Evolutionary conservation across 441 rosid genomes (phyloP).

Genomic region (Omphalea diandra): DNA sequence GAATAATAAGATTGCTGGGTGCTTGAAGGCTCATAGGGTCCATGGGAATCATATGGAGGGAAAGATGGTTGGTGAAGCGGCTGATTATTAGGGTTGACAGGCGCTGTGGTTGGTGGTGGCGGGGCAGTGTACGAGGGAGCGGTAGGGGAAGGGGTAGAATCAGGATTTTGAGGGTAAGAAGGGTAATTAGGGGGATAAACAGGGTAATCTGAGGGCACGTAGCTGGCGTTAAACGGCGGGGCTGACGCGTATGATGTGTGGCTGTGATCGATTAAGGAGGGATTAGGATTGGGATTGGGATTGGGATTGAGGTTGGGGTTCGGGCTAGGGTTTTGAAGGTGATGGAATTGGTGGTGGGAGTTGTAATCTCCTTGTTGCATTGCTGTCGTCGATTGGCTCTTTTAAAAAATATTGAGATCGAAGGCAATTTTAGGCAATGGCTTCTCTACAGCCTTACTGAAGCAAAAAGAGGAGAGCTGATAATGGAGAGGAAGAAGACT

Average conservation of each 20-base stretch:
- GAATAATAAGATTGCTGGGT: constrained; percentile 47
- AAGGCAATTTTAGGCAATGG: not conserved
- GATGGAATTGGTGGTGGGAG: constrained; percentile 52
- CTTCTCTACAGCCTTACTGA: not conserved
- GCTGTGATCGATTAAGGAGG: constrained; percentile 47
- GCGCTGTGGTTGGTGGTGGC: constrained; percentile 22
- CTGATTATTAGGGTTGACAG: constrained; percentile 29
- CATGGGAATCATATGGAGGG: constrained; percentile 63
- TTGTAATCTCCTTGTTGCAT: constrained; percentile 89
- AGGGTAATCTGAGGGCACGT: constrained; percentile 54
- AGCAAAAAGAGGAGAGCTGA: not conserved
- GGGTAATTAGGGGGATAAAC: constrained; percentile 47
- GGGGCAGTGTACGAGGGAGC: constrained; percentile 61
- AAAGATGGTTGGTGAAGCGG: constrained; percentile 39
- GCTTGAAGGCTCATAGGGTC: constrained; percentile 52
- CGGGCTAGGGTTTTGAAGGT: constrained; percentile 44
- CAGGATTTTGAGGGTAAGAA: constrained; percentile 53
- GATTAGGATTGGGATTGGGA: constrained; percentile 20
- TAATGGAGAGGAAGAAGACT: not conserved
- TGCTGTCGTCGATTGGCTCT: constrained; percentile 21
- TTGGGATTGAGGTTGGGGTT: constrained; percentile 25
- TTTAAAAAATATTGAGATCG: not conserved
- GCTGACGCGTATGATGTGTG: constrained; percentile 78
- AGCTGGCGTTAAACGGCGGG: constrained; percentile 64
- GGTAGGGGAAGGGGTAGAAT: constrained; percentile 57